Evolutionary conservation across 768 basidiomycete species (phyloP).

Genomic region (Leccinum fibrillosum): DNA sequence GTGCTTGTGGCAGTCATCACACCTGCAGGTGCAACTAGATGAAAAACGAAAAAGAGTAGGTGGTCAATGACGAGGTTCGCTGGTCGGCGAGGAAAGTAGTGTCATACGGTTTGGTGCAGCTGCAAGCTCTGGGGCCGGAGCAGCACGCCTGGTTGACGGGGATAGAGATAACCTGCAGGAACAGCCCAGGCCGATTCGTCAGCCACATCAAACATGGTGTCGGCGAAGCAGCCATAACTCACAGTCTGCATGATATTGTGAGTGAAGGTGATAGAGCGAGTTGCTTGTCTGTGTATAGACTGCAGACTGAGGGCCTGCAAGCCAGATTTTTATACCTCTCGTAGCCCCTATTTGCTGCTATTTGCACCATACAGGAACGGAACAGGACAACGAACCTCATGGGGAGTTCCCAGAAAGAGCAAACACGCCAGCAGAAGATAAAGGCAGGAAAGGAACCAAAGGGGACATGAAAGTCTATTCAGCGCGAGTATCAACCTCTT

Average conservation of each 20-base stretch:
- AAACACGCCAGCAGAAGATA: no score
- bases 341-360: neutral
- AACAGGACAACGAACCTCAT: neutral
- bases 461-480: neutral
- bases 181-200: neutral
- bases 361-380: neutral
- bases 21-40: constrained; percentile 14
- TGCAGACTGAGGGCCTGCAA: neutral
- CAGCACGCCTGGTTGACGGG: constrained; percentile 21
- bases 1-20: constrained; percentile 18
- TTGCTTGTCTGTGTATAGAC: neutral
- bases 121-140: constrained; percentile 4
- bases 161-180: constrained; percentile 4
- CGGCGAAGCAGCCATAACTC: neutral
- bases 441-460: neutral
- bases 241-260: constrained; percentile 16
- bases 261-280: neutral
- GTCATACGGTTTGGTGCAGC: constrained; percentile 8
- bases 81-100: neutral
- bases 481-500: no score
- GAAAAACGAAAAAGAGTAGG: neutral
- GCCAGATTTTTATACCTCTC: constrained; percentile 4
- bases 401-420: no score
- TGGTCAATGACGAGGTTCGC: neutral
- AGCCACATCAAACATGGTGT: neutral